These are phyloP conservation scores for Moesziomyces parantarcticus DNA, from an alignment of 1,284 basidiomycete genomes.

Conservation along the genomic window DNA sequence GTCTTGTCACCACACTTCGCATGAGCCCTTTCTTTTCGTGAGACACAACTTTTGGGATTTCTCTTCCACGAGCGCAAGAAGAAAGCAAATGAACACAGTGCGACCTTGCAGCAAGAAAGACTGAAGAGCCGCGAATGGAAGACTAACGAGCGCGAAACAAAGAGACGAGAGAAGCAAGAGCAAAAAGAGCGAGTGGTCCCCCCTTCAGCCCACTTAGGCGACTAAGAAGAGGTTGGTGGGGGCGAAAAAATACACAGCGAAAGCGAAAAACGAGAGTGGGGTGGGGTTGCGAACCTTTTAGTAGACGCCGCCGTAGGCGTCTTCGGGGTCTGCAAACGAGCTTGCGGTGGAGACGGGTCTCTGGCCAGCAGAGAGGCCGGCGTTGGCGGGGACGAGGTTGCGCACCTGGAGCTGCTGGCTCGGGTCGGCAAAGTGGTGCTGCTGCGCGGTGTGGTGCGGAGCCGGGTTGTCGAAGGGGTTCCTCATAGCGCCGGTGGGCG, in stretches of 20 bases:
- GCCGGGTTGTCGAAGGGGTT: constrained; percentile 18
- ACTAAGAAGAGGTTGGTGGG: no score
- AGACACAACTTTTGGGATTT: neutral
- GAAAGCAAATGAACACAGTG: neutral
- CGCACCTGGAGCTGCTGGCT: constrained; percentile 31
- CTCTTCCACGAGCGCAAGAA: neutral
- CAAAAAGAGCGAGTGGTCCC: no score
- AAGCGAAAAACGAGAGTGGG: neutral
- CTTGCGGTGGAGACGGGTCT: constrained; percentile 52
- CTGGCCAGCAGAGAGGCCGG: constrained; percentile 22
- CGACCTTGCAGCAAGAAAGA: neutral
- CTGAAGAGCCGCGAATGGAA: no score
- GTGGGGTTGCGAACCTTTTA: constrained; percentile 5
- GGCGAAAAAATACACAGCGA: neutral
- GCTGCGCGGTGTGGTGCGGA: neutral
- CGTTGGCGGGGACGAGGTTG: constrained; percentile 31
- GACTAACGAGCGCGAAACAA: no score
- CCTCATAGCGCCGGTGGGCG: neutral
- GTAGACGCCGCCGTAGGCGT: constrained; percentile 59
- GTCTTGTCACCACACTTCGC: no score
- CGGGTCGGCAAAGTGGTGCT: constrained; percentile 2
- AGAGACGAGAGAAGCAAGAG: neutral
- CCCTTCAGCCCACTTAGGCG: no score
- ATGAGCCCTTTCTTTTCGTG: no score
- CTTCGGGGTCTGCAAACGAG: constrained; percentile 49